A percentile compares a stretch with the other conserved stretches of the same genome.
These are phyloP conservation scores for Ophiostoma triangulosporum DNA, from an alignment of 2,329 filamentous ascomycete species.

Conservation along the genomic window DNA sequence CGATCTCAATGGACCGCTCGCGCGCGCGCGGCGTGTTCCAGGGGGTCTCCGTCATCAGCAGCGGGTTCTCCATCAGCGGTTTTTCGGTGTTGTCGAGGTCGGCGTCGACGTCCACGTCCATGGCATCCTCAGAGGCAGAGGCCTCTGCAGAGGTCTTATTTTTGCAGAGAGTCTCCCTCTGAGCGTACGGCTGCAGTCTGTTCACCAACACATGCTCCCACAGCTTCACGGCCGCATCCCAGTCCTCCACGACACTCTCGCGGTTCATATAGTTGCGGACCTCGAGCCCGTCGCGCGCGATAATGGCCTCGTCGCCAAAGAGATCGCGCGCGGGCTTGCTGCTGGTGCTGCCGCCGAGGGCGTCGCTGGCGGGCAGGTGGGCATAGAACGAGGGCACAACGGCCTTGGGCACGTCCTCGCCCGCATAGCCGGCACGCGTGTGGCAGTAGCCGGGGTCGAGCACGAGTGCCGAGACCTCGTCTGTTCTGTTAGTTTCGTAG, in stretches of 20 bases:
- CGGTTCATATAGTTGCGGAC: conserved; percentile 84
- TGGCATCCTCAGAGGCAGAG: conserved; percentile 44
- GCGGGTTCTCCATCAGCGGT: conserved; percentile 73
- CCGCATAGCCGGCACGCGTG: conserved; percentile 88
- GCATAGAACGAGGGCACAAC: conserved; percentile 87
- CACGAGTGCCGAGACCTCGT: conserved; percentile 94
- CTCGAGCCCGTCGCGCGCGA: conserved; percentile 62
- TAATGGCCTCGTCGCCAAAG: conserved; percentile 84
- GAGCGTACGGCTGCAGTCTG: conserved; percentile 57
- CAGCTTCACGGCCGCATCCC: conserved; percentile 77
- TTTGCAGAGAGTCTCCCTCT: neutral
- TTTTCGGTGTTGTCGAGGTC: conserved; percentile 49
- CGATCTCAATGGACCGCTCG: conserved; percentile 90
- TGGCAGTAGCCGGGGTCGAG: conserved; percentile 88
- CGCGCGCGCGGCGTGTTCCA: conserved; percentile 83
- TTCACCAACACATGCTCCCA: conserved; percentile 92
- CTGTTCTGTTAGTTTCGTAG: conserved; percentile 30
- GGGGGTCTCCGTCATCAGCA: conserved; percentile 85
- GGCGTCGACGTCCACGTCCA: conserved; percentile 53
- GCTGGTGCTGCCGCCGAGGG: conserved; percentile 23
- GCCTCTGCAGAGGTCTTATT: conserved; percentile 45
- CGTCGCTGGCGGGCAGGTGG: conserved; percentile 22
- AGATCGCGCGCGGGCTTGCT: conserved; percentile 41
- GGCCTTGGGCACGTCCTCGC: conserved; percentile 93
- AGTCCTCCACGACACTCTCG: conserved; percentile 88